These are phyloP conservation scores for Candida silvicultrix DNA, from an alignment of 805 yeast genomes.

Conservation along the genomic window DNA sequence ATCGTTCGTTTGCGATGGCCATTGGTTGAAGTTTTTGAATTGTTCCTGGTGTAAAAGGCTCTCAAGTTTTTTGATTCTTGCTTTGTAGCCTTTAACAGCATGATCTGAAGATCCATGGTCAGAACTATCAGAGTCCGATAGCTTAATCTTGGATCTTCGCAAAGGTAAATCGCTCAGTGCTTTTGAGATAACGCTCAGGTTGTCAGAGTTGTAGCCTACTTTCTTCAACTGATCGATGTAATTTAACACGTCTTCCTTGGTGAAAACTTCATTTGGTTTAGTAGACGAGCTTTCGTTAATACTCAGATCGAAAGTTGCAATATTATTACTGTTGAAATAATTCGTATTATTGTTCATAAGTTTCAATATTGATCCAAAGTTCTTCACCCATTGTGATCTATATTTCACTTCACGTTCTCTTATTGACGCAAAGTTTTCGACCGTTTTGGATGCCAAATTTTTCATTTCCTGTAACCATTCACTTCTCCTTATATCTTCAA, in stretches of 20 bases:
- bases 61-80: conserved; percentile 72
- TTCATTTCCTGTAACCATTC: conserved; percentile 42
- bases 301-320: conserved; percentile 14
- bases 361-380: conserved; percentile 45
- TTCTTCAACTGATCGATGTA: conserved; percentile 32
- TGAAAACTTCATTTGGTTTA: background rate
- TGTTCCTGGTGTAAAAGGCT: conserved; percentile 70
- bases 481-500: conserved; percentile 53
- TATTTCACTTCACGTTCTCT: conserved; percentile 49
- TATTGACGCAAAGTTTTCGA: conserved; percentile 52
- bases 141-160: conserved; percentile 15
- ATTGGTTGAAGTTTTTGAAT: conserved; percentile 43
- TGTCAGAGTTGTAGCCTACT: conserved; percentile 24
- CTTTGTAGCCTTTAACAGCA: conserved; percentile 55
- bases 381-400: conserved; percentile 57
- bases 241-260: conserved; percentile 23
- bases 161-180: conserved; percentile 31
- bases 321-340: conserved; percentile 15
- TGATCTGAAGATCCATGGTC: conserved; percentile 20
- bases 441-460: conserved; percentile 27
- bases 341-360: conserved; percentile 22
- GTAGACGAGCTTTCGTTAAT: conserved; percentile 7
- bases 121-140: conserved; percentile 1
- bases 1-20: conserved; percentile 26
- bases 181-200: conserved; percentile 29